A percentile compares a stretch with the other conserved stretches of the same genome.
These are phyloP conservation scores for Aspergillus avenaceus DNA, from an alignment of 495 filamentous ascomycete species.

Conservation along the genomic window DNA sequence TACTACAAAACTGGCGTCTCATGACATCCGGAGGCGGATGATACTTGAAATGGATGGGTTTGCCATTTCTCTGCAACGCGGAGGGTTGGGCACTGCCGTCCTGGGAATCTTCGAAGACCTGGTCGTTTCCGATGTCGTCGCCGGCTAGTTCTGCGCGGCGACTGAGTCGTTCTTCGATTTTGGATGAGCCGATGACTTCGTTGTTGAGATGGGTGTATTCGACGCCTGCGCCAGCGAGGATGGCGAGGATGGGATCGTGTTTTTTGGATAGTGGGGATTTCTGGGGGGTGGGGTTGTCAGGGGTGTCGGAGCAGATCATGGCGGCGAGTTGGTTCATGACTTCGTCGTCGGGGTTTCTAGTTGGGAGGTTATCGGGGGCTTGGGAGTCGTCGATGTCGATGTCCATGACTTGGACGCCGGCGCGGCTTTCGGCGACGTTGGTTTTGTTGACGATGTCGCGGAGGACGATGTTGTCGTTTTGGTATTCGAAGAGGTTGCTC, in stretches of 20 bases:
- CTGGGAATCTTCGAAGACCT: constrained; percentile 46
- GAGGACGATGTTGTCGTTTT: constrained; percentile 74
- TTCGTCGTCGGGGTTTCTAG: constrained; percentile 49
- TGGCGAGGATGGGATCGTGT: constrained; percentile 80
- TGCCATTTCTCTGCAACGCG: constrained; percentile 15
- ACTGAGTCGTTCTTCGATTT: constrained; percentile 75
- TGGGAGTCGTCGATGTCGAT: constrained; percentile 58
- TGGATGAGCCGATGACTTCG: constrained; percentile 88
- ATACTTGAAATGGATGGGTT: constrained; percentile 58
- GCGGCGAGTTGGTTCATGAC: constrained; percentile 76
- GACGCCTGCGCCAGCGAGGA: constrained; percentile 83
- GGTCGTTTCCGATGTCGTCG: constrained; percentile 44
- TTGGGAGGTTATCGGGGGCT: constrained; percentile 4
- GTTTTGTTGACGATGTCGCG: constrained; percentile 96
- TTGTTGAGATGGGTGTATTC: constrained; percentile 96
- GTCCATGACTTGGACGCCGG: constrained; percentile 74
- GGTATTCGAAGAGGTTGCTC: constrained; percentile 78
- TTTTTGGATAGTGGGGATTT: constrained; percentile 30
- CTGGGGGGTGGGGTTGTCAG: constrained; percentile 2
- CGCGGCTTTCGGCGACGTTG: constrained; percentile 88
- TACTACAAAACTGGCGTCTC: constrained; percentile 83
- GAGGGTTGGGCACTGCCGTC: constrained; percentile 6
- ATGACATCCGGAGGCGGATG: constrained; percentile 71
- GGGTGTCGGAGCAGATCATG: constrained; percentile 52
- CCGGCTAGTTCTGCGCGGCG: constrained; percentile 66